Evolutionary conservation across 495 filamentous ascomycete genomes (phyloP), one percentile per base, ranked within the genome.

Genomic region (Aspergillus heteromorphus): DNA sequence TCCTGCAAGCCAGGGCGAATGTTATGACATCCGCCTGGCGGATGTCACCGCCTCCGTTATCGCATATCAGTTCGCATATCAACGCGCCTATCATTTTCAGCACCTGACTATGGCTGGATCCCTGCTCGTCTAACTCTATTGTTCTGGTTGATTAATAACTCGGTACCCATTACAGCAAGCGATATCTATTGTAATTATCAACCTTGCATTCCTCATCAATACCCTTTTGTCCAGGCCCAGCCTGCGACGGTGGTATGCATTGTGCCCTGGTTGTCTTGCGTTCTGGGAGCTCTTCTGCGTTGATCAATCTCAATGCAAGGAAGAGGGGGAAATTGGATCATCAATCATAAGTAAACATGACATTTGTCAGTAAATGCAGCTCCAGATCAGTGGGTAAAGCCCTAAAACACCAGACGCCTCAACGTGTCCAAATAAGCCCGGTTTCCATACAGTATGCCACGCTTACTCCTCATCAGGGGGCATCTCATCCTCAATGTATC

Each of bases 401-500:
- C 34, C 55, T 47, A 47, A 51, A 54, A 69, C 61, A 63, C 61
- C 64, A 47, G 50, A 61, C 64, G 58, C 64, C 64, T 43, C 40
- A 13, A 51, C 45, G 30, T 42, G 19, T 49, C 45, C 30, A 40
- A 50, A 53, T 18, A 31, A 29, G 25, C 25, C 18, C 18, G 27
- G 25, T 2, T 36, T 23, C 7, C 51, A 51, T 25, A 9, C 40
- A 45, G 2, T 7, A 40, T 21, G 55, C 18, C 10, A 23, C 45
- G 20, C 30, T 78, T 73, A 97, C 57, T 98, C 93, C 63, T 97
- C 95, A 61, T 97, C 92, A 14, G 89, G 91, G 21, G 93, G 93
- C 79, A 98, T 82, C 69, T 98, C 93, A 69, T 98, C 93, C 62
- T 98, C 93, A 61, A 98, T 96, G 66, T 95, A 96, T 66, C 93